Conservation (phyloP, 352 stramenopile species). For the Thalassiosira sp. region DNA sequence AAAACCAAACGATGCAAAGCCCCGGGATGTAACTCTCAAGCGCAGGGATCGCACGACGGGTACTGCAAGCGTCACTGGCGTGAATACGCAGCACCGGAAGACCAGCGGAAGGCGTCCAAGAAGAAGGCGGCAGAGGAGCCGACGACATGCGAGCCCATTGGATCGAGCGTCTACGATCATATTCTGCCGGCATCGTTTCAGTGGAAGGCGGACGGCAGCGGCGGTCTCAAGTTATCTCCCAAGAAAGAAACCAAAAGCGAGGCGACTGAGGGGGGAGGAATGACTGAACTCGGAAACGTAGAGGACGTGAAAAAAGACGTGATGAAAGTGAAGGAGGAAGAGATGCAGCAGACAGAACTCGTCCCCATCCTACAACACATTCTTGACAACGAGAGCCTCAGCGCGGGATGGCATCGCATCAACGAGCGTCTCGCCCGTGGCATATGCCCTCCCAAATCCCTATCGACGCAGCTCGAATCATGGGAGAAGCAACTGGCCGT, state of each 20-base stretch:
- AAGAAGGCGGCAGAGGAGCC: slow-evolving; percentile 25
- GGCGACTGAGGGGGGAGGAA: background rate
- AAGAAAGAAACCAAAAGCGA: background rate
- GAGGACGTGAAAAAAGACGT: background rate
- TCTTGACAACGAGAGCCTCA: slow-evolving; percentile 42
- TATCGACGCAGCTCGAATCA: slow-evolving; percentile 58
- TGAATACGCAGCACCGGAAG: slow-evolving; percentile 34
- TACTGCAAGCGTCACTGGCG: slow-evolving; percentile 75
- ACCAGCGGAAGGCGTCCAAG: slow-evolving; percentile 10
- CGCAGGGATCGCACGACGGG: slow-evolving; percentile 65
- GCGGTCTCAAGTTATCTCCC: background rate
- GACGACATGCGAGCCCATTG: slow-evolving; percentile 30
- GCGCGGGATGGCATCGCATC: slow-evolving; percentile 68
- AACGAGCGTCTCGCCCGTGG: slow-evolving; percentile 59
- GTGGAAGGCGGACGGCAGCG: slow-evolving; percentile 24
- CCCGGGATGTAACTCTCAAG: slow-evolving; percentile 31
- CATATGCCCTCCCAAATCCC: slow-evolving; percentile 39
- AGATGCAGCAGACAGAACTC: no score
- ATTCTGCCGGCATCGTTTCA: slow-evolving; percentile 61
- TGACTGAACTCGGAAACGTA: background rate
- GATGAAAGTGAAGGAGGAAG: no score
- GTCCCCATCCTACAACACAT: slow-evolving; percentile 61
- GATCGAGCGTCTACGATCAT: slow-evolving; percentile 59
- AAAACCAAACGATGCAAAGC: slow-evolving; percentile 73
- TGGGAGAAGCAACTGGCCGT: slow-evolving; percentile 72